Base-by-base conservation (phyloP, 1,139 yeast species). In the Lodderomyces parapsilosis region DNA sequence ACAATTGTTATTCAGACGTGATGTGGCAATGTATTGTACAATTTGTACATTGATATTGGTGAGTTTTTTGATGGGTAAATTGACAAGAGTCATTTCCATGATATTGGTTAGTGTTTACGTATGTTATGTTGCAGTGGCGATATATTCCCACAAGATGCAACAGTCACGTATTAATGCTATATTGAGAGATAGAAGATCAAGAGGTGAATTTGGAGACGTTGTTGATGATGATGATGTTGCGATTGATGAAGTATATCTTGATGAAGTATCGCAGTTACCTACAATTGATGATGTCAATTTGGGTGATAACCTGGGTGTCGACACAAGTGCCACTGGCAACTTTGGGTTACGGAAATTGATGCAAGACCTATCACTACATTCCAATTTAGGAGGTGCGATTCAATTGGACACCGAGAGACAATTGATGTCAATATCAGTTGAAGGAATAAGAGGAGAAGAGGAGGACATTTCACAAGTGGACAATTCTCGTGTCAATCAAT, bases 61-160 rank as follows among this genome's bases (percentile, higher is more conserved):
- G 4, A 65, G 77, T 18, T 58, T 82, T 3, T 46, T 66, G 1
- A 74, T 71, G 49, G 81, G 83, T 0, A 53, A 60, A 4, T 58
- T 87, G 14, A 66, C 71, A 11, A 50, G 69, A 3, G 46, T 63
- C 51, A 77, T 76, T 45, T 77, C 86, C 49, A 44, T 71, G 0
- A 52, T 71, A 4, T 67, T 86, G 63, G 66, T 83, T 2, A 55
- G 56, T 0, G 56, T 80, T 2, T 86, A 86, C 55, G 46, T 73
- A 0, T 41, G 62, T 1, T 86, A 86, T 55, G 90, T 85, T 2
- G 41, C 64, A 0, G 67, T 78, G 32, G 72, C 68, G 6, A 54
- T 72, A 10, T 53, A 59, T 18, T 50, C 54, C 14, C 74, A 69
- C 49, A 59, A 71, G 0, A 43, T 53, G 2, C 51, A 58, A 24